These are phyloP conservation scores for Penicillium sp. DNA, from an alignment of 2,329 filamentous ascomycete species.

Conservation along the genomic window DNA sequence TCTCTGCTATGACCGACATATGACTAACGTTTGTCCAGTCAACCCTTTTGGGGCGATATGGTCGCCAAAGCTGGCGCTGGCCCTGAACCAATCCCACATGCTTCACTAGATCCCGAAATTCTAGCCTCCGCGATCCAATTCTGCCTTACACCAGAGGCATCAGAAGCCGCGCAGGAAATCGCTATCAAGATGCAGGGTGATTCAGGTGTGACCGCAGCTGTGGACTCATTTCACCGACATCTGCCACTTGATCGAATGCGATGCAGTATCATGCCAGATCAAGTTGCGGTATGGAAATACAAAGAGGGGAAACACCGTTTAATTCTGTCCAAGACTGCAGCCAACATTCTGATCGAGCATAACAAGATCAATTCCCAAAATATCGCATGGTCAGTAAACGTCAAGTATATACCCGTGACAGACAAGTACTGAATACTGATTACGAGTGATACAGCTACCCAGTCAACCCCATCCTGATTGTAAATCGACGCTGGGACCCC, in stretches of 20 bases:
- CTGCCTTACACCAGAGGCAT: constrained; percentile 46
- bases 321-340: constrained; percentile 29
- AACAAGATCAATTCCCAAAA: constrained; percentile 22
- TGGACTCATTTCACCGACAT: constrained; percentile 50
- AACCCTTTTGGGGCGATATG: constrained; percentile 61
- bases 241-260: constrained; percentile 30
- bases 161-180: constrained; percentile 43
- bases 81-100: constrained; percentile 53
- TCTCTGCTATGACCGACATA: background rate
- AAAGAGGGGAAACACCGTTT: constrained; percentile 15
- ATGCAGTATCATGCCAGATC: constrained; percentile 29
- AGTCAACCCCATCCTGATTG: constrained; percentile 35
- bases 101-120: constrained; percentile 48
- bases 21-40: constrained; percentile 27
- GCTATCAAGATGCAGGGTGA: constrained; percentile 47
- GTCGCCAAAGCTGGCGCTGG: constrained; percentile 56
- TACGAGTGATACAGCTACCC: constrained; percentile 23
- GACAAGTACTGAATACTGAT: background rate
- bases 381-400: constrained; percentile 25
- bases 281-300: constrained; percentile 31
- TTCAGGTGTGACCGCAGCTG: constrained; percentile 46
- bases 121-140: constrained; percentile 53
- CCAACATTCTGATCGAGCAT: constrained; percentile 30
- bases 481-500: constrained; percentile 41
- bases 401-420: background rate